These are phyloP conservation scores for Nothophytophthora sp. DNA, from an alignment of 352 stramenopile genomes.

Conservation along the genomic window DNA sequence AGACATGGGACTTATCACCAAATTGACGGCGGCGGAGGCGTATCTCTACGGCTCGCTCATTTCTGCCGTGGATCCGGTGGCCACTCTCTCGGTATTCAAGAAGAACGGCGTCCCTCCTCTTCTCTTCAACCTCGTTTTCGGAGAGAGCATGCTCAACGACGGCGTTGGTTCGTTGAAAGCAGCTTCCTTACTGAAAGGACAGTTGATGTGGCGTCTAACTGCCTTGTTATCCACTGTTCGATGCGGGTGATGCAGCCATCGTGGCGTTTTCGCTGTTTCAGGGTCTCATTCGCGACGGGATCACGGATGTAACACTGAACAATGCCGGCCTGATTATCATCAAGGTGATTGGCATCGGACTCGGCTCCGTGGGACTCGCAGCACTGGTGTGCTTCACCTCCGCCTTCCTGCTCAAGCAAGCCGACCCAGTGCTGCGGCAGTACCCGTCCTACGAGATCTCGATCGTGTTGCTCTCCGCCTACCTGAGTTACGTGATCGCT, in stretches of 20 bases:
- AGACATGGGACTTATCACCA: conserved; percentile 71
- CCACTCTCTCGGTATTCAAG: conserved; percentile 94
- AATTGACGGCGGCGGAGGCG: conserved; percentile 85
- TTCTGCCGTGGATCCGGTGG: conserved; percentile 93
- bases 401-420: conserved; percentile 81
- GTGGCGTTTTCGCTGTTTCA: conserved; percentile 86
- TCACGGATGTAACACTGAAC: conserved; percentile 69
- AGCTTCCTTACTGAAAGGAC: not conserved
- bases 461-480: conserved; percentile 80
- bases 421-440: conserved; percentile 65
- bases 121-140: conserved; percentile 96
- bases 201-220: conserved; percentile 4
- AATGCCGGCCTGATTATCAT: conserved; percentile 76
- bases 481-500: conserved; percentile 81
- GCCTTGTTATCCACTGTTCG: not conserved
- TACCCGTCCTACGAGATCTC: conserved; percentile 90
- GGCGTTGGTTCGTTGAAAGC: conserved; percentile 75
- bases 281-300: conserved; percentile 72
- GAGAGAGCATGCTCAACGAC: conserved; percentile 96
- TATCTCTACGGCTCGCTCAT: conserved; percentile 94
- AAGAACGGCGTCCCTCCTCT: conserved; percentile 83
- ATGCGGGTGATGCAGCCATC: conserved; percentile 47
- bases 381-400: conserved; percentile 75
- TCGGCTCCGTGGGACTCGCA: conserved; percentile 79
- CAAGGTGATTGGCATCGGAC: conserved; percentile 82